A percentile compares a stretch with the other conserved stretches of the same genome.
Conservation (phyloP, 2,329 filamentous ascomycete species). For the Xylariaceae sp. region DNA sequence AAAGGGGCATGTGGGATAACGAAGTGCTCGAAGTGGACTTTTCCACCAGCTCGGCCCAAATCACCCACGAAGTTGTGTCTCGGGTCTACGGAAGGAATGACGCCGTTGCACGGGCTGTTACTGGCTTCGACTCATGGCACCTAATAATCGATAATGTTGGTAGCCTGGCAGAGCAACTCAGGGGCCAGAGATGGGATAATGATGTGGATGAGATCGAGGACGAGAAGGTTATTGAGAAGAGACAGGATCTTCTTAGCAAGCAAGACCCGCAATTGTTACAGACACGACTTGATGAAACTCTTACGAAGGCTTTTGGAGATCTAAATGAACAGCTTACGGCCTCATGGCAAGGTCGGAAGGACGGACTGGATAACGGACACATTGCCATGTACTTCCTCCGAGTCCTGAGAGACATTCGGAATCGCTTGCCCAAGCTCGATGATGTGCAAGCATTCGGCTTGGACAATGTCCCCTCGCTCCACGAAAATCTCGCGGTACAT, state of each 20-base stretch:
- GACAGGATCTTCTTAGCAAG: constrained; percentile 62
- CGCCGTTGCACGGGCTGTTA: constrained; percentile 56
- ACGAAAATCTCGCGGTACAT: constrained; percentile 53
- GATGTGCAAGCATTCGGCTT: constrained; percentile 53
- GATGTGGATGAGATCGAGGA: constrained; percentile 69
- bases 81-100: constrained; percentile 68
- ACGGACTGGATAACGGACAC: constrained; percentile 44
- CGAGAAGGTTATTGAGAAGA: constrained; percentile 61
- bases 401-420: constrained; percentile 67
- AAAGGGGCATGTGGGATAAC: constrained; percentile 61
- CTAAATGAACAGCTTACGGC: constrained; percentile 52
- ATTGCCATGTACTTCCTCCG: constrained; percentile 65
- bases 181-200: constrained; percentile 68
- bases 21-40: constrained; percentile 61
- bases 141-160: constrained; percentile 64
- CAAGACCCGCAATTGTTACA: constrained; percentile 64
- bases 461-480: constrained; percentile 57
- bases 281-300: constrained; percentile 50
- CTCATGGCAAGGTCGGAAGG: constrained; percentile 45
- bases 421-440: constrained; percentile 53
- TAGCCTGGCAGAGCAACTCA: constrained; percentile 58
- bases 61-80: constrained; percentile 64
- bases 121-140: constrained; percentile 67
- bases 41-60: constrained; percentile 57
- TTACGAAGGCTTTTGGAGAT: constrained; percentile 52